Evolutionary conservation across 345 rosid genomes (phyloP).

Genomic region (Eucalyptus victrix): DNA sequence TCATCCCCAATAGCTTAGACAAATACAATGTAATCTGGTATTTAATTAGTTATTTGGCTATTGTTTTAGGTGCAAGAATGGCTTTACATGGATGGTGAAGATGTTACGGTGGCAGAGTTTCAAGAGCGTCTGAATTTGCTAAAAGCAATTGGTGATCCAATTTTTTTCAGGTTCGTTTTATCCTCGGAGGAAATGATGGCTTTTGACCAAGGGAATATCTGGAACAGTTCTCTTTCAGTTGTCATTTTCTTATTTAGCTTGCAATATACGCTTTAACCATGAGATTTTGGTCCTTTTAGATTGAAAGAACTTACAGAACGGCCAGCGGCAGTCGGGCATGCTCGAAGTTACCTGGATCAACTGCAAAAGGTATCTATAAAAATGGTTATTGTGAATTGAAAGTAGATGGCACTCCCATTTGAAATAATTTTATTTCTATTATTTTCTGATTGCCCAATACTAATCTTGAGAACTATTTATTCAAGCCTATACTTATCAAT

Average conservation of each 20-base stretch:
- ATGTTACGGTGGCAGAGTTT: too few species aligned
- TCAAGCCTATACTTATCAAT: background rate
- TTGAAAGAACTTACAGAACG: slow-evolving; percentile 69
- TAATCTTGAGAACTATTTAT: background rate
- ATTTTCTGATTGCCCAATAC: background rate
- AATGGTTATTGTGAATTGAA: background rate
- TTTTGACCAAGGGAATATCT: background rate
- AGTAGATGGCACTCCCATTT: background rate
- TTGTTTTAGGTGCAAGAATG: too few species aligned
- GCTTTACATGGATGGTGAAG: too few species aligned
- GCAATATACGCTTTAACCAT: background rate
- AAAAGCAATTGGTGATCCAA: too few species aligned
- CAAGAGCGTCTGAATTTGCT: too few species aligned
- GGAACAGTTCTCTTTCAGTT: background rate
- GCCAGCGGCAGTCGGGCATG: slow-evolving; percentile 64
- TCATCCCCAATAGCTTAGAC: too few species aligned
- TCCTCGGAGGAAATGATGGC: background rate
- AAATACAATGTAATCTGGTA: too few species aligned
- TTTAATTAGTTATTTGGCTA: too few species aligned
- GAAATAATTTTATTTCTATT: background rate
- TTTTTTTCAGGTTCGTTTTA: slow-evolving; percentile 43
- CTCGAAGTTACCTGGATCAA: slow-evolving; percentile 44
- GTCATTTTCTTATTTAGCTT: background rate
- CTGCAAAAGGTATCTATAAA: slow-evolving; percentile 51
- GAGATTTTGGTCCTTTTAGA: slow-evolving; percentile 9